Conservation (phyloP, 225 moss, liverwort and hornwort genomes). For the Neckera pumila region DNA sequence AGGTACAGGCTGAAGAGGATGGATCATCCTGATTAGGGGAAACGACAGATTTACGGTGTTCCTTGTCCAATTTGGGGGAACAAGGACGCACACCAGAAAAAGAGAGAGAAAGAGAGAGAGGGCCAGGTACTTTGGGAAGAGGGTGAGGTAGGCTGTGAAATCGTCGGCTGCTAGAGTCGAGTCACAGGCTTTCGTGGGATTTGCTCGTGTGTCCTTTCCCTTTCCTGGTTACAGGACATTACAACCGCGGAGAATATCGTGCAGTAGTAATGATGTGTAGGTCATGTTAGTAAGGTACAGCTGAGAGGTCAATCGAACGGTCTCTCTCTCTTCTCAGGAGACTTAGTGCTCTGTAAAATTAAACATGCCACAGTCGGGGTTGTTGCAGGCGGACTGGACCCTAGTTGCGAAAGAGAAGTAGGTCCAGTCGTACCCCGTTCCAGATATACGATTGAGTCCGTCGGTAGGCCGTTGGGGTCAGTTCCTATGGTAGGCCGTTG, state of each 20-base stretch:
- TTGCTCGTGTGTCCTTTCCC: neutral
- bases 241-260: constrained; percentile 27
- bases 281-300: constrained; percentile 10
- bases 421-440: constrained; percentile 2
- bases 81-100: constrained; percentile 37
- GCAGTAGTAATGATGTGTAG: constrained; percentile 5
- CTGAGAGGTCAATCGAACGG: constrained; percentile 25
- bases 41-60: constrained; percentile 42
- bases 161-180: constrained; percentile 18
- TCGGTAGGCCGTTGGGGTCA: constrained; percentile 37
- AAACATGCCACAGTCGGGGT: constrained; percentile 19
- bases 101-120: constrained; percentile 22
- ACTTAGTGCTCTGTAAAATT: constrained; percentile 37
- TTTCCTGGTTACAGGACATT: constrained; percentile 25
- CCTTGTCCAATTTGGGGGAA: constrained; percentile 76
- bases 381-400: constrained; percentile 10
- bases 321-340: constrained; percentile 23
- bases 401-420: neutral
- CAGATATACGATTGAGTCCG: constrained; percentile 21
- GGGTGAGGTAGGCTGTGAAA: constrained; percentile 20
- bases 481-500: constrained; percentile 28
- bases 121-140: constrained; percentile 11
- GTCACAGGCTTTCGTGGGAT: constrained; percentile 4
- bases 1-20: constrained; percentile 80
- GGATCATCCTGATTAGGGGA: constrained; percentile 43